Evolutionary conservation across 1,139 yeast genomes (phyloP).

Genomic region (Candida sojae): DNA sequence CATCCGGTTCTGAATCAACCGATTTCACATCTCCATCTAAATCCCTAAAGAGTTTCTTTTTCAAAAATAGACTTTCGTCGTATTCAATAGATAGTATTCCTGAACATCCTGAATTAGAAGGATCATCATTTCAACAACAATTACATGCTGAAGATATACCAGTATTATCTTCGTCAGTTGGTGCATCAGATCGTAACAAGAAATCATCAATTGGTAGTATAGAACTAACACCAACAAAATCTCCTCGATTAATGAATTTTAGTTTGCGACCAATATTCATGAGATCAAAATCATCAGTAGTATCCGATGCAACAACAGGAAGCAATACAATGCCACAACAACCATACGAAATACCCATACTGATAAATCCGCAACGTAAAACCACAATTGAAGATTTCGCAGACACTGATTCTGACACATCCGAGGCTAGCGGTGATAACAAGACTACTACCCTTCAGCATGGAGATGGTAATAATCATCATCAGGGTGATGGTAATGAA

Average conservation of each 20-base stretch:
- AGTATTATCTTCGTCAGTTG: background rate
- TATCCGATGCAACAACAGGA: constrained; percentile 8
- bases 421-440: constrained; percentile 3
- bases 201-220: constrained; percentile 5
- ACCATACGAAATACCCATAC: background rate
- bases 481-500: constrained; percentile 15
- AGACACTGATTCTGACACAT: constrained; percentile 32
- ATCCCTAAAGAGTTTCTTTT: constrained; percentile 25
- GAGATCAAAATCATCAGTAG: constrained; percentile 23
- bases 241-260: constrained; percentile 14
- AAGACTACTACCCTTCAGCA: constrained; percentile 9
- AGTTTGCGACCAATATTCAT: constrained; percentile 24
- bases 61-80: constrained; percentile 26
- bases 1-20: constrained; percentile 7
- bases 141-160: background rate
- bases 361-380: constrained; percentile 13
- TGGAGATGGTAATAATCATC: too few relatives aligned
- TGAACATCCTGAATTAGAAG: constrained; percentile 24
- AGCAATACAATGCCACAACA: background rate
- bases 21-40: constrained; percentile 29
- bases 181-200: constrained; percentile 6
- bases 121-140: background rate
- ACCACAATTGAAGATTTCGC: constrained; percentile 42
- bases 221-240: constrained; percentile 14
- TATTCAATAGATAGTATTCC: constrained; percentile 30